Evolutionary conservation across 169 alveolate genomes (phyloP), one percentile per base, ranked within the genome.

Genomic region (Toxoplasma gondii): DNA sequence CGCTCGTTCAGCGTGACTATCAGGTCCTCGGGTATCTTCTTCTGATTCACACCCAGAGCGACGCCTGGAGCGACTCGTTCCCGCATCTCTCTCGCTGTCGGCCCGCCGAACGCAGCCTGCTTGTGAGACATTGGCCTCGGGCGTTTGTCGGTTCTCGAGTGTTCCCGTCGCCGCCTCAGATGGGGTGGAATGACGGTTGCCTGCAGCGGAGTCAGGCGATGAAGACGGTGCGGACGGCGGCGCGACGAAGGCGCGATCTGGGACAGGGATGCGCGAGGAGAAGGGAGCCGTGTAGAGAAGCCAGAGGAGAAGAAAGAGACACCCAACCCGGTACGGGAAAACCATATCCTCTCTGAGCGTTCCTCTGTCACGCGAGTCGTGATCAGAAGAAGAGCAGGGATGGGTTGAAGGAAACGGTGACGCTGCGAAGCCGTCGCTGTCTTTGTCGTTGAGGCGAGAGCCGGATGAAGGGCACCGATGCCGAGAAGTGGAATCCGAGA

Each of bases 271-370:
- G 4, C 34, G n/a, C 34, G 67, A 9, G 67, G 74, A 27, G 74
- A 64, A 64, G 29, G 90, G 90, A 22, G 67, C 90, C n/a, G 90
- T 41, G 67, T 82, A 82, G 2, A 82, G 90, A 39, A 82, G 90
- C 90, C 90, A 82, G 54, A 36, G 90, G 34, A 82, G 64, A 2
- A 82, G 90, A 17, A 82, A 36, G 41, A 82, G n/a, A 38, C 90
- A 82, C 7, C 90, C 90, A 34, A 43, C 90, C 34, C 90, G 90
- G 64, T 82, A 82, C 39, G 39, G 69, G 67, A 82, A 82, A 4
- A 10, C 67, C 9, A 22, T 17, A 5, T 80, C 88, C 45, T 80
- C 88, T 12, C 58, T 38, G 49, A 38, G 82, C 82, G 82, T 34
- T 69, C 39, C 82, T 29, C 58, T 4, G 58, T 49, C 58, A 49